Conservation (phyloP, 495 filamentous ascomycete species). For the Glutinoglossum americanum region DNA sequence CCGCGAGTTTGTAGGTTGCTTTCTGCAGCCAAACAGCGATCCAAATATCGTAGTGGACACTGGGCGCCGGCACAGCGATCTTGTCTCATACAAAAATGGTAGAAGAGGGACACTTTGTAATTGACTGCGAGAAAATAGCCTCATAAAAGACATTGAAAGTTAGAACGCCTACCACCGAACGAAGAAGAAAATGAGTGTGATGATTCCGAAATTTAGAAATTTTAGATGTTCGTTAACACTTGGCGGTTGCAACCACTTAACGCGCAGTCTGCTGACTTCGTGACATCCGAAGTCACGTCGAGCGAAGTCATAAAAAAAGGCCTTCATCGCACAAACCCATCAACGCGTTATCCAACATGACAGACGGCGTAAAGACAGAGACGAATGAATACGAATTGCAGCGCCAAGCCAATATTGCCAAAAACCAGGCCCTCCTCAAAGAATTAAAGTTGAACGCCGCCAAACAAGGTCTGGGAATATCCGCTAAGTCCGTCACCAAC, state of each 20-base stretch:
- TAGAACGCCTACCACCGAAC: background rate
- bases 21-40: background rate
- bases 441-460: constrained; percentile 29
- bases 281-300: background rate
- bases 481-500: constrained; percentile 15
- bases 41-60: background rate
- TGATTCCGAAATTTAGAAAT: no score
- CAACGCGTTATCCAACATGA: background rate
- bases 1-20: background rate
- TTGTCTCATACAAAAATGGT: background rate
- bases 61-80: background rate
- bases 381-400: constrained; percentile 47
- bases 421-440: constrained; percentile 47
- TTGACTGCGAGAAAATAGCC: background rate
- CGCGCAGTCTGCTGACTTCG: background rate
- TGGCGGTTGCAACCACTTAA: background rate
- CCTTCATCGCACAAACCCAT: background rate
- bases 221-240: background rate
- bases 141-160: background rate
- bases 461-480: constrained; percentile 28
- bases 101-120: background rate
- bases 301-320: background rate
- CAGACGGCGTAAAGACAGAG: background rate
- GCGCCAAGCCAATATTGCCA: constrained; percentile 50
- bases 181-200: no score